These are phyloP conservation scores for Lunularia cruciata DNA, from an alignment of 225 moss, liverwort and hornwort species.

Conservation along the genomic window DNA sequence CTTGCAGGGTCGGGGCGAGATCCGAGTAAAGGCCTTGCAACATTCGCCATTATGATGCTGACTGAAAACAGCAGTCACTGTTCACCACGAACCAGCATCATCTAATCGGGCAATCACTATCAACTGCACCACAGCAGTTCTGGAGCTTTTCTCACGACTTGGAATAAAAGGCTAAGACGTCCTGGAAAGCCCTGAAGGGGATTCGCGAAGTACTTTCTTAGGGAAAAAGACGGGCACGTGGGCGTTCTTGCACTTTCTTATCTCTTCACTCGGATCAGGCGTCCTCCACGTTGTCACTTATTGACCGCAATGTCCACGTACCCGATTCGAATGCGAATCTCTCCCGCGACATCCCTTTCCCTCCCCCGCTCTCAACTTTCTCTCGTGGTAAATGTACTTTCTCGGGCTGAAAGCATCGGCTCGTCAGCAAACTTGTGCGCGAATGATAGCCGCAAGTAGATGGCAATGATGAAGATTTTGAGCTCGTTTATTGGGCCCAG, in stretches of 20 bases:
- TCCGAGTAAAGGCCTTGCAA: background rate
- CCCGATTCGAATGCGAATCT: background rate
- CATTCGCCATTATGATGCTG: background rate
- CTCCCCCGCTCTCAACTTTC: background rate
- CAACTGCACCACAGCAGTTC: too few species aligned
- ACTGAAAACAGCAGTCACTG: background rate
- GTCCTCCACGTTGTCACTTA: background rate
- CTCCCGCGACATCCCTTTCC: background rate
- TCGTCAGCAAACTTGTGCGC: background rate
- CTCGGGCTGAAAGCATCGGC: background rate
- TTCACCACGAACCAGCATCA: background rate
- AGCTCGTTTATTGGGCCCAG: too few species aligned
- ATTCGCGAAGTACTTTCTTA: too few species aligned
- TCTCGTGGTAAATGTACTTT: too few species aligned
- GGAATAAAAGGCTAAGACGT: too few species aligned
- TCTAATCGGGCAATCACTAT: too few species aligned
- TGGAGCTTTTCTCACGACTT: too few species aligned
- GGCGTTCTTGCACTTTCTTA: too few species aligned
- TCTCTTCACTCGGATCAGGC: background rate
- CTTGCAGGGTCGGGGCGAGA: background rate
- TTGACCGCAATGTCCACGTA: background rate
- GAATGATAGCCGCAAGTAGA: background rate
- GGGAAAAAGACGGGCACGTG: too few species aligned
- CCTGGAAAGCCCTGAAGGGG: too few species aligned
- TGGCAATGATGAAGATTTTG: too few species aligned